phyloP scores from a whole-genome alignment of 345 rosid genomes.

The Limnanthes douglasii region DNA sequence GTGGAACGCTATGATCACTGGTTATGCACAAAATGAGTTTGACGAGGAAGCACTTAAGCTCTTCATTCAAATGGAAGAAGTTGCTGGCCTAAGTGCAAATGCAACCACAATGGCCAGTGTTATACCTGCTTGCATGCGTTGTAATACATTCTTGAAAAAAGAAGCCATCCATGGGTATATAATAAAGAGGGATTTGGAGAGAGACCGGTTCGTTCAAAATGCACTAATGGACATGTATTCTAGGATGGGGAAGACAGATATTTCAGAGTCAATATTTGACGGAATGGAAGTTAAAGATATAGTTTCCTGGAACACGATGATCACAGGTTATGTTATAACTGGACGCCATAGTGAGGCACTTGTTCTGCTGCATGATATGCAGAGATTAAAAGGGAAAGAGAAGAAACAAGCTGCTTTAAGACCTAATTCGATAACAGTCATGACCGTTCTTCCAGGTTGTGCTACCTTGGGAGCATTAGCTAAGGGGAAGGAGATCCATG shows the following conservation, averaged over 20 bases:
- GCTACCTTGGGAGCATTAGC: slow-evolving; percentile 60
- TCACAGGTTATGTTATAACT: slow-evolving; percentile 49
- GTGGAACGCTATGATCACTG: slow-evolving; percentile 93
- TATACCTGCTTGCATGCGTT: slow-evolving; percentile 60
- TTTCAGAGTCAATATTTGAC: slow-evolving; percentile 40
- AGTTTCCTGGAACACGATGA: slow-evolving; percentile 87
- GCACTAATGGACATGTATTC: slow-evolving; percentile 82
- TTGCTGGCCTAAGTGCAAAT: slow-evolving; percentile 40
- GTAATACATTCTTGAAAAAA: slow-evolving; percentile 35
- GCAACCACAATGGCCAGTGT: slow-evolving; percentile 75
- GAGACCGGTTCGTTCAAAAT: slow-evolving; percentile 58
- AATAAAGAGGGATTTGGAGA: slow-evolving; percentile 48
- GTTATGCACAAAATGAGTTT: slow-evolving; percentile 62
- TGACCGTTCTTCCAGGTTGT: slow-evolving; percentile 78
- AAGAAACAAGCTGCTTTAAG: slow-evolving; percentile 12
- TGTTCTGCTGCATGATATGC: slow-evolving; percentile 49
- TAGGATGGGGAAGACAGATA: slow-evolving; percentile 48
- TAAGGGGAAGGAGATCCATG: slow-evolving; percentile 85
- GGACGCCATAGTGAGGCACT: slow-evolving; percentile 48
- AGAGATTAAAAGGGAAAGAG: slow-evolving; percentile 14
- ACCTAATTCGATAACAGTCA: slow-evolving; percentile 74
- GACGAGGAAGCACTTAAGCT: slow-evolving; percentile 51
- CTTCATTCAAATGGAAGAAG: slow-evolving; percentile 59
- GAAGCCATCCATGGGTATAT: slow-evolving; percentile 66
- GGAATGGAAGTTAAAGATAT: slow-evolving; percentile 49